Conservation (phyloP, 768 basidiomycete genomes). For the Rhizopogon vesiculosus region DNA sequence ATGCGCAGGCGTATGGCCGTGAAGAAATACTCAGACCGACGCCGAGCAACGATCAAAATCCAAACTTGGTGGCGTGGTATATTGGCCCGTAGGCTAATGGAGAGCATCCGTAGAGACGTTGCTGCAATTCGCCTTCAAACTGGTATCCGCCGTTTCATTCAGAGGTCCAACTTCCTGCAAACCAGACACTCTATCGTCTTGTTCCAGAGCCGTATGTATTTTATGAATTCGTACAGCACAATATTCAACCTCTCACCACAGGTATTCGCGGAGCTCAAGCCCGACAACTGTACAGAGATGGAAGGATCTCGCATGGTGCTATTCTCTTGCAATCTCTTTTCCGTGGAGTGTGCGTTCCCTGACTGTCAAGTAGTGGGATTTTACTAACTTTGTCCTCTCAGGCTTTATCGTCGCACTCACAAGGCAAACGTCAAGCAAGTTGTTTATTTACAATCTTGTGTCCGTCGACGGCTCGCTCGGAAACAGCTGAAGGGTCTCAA, state of each 20-base stretch:
- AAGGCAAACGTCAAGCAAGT: slow-evolving; percentile 64
- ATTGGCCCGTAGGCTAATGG: slow-evolving; percentile 66
- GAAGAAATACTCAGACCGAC: slow-evolving; percentile 70
- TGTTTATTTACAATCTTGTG: slow-evolving; percentile 85
- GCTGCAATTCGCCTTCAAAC: slow-evolving; percentile 77
- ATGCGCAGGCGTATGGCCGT: slow-evolving; percentile 83
- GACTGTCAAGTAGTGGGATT: background rate
- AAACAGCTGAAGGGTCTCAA: slow-evolving; percentile 80
- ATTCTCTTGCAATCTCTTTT: slow-evolving; percentile 74
- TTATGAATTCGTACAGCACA: background rate
- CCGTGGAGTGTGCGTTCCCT: slow-evolving; percentile 76
- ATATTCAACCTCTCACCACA: slow-evolving; percentile 23
- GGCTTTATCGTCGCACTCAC: slow-evolving; percentile 51
- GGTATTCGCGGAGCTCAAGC: slow-evolving; percentile 74
- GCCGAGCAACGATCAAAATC: slow-evolving; percentile 73
- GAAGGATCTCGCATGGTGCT: slow-evolving; percentile 57
- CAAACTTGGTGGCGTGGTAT: slow-evolving; percentile 97
- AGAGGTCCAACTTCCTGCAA: slow-evolving; percentile 65
- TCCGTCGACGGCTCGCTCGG: slow-evolving; percentile 83
- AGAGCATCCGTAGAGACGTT: slow-evolving; percentile 64
- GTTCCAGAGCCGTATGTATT: slow-evolving; percentile 80
- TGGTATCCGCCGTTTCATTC: slow-evolving; percentile 64
- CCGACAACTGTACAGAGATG: slow-evolving; percentile 53
- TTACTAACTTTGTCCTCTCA: slow-evolving; percentile 21
- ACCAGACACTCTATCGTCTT: slow-evolving; percentile 58